Base-by-base conservation (phyloP, 768 basidiomycete genomes). In the Podaxis sp. region DNA sequence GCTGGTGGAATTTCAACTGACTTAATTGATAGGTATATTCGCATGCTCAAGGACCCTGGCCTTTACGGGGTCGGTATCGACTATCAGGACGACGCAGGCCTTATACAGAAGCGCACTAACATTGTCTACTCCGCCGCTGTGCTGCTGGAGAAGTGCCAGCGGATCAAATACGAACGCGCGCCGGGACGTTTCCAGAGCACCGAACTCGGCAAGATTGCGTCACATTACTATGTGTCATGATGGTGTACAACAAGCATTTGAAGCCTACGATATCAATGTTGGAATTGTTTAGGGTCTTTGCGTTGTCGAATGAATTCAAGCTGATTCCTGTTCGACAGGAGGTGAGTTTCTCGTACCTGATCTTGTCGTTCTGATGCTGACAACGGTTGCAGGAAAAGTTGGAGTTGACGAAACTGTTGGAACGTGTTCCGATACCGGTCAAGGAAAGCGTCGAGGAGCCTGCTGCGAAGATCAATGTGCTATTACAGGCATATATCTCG, bases 191-290 rank as follows among this genome's bases (percentile, higher is more conserved):
- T 99, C 83, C 92, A 93, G 68, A 90, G 89, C 66, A 96, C 95
- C 3, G 96, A 98, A 72, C 82, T 98, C 2, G 96, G 96, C 13
- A 83, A 92, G 5, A 98, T 99, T 67, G 95, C 95, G 0, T 95
- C 93, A 11, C 90, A 98, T 72, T 98, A 94, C 74, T 98, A 98
- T 72, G 92, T 99, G 65, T 92, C 95, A 99, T 99, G 97, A 87
- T 93, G 70, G 90, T 89, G 0, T 99, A 99, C 74, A 97, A 97
- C 74, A 92, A 96, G 71, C 95, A 98, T 72, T 76, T 99, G 64
- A 85, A 90, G 52, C 85, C 93, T 2, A 89, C 88, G 2, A 95
- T 98, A 92, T 86, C 88, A 38, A 86, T 82, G 53, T 76, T 99
- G 69, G 97, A 99, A 74, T 76, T 99, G 6, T 97, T 97, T 85